Evolutionary conservation across 2,329 filamentous ascomycete species (phyloP).

Genomic region (Fonsecaea pedrosoi): DNA sequence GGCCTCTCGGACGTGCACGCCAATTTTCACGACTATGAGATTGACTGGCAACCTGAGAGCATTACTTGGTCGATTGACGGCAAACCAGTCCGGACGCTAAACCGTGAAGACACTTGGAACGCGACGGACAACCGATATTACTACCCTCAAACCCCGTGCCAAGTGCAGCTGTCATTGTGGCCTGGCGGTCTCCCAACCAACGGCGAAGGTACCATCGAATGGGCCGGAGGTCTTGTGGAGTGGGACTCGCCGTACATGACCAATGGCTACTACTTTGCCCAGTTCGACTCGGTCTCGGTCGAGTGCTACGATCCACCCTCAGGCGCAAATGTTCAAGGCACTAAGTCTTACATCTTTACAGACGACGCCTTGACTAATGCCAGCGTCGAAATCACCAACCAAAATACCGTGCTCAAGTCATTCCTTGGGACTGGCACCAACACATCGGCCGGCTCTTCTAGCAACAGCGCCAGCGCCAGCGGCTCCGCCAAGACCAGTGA

Average conservation of each 20-base stretch:
- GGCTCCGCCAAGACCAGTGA: constrained; percentile 47
- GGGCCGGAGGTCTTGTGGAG: constrained; percentile 89
- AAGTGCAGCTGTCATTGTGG: constrained; percentile 95
- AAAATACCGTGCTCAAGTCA: constrained; percentile 76
- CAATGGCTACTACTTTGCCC: constrained; percentile 88
- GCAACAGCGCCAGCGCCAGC: constrained; percentile 44
- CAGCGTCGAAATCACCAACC: constrained; percentile 76
- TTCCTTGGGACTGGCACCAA: constrained; percentile 82
- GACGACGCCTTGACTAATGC: constrained; percentile 71
- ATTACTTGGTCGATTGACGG: constrained; percentile 91
- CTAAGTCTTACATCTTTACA: constrained; percentile 77
- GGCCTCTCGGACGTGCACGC: constrained; percentile 69
- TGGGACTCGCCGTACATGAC: constrained; percentile 84
- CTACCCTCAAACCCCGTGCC: constrained; percentile 89
- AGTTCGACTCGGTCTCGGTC: constrained; percentile 77
- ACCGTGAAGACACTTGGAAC: constrained; percentile 86
- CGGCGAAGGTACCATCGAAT: constrained; percentile 81
- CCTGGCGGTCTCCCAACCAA: constrained; percentile 83
- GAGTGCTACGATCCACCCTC: constrained; percentile 86
- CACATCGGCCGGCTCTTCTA: constrained; percentile 61
- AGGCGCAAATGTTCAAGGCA: constrained; percentile 66
- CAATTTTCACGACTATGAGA: constrained; percentile 87
- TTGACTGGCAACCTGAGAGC: constrained; percentile 87
- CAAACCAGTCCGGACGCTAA: constrained; percentile 73
- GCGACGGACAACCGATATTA: constrained; percentile 78